Conservation (phyloP, 2,329 filamentous ascomycete genomes). For the Helotiales sp. region DNA sequence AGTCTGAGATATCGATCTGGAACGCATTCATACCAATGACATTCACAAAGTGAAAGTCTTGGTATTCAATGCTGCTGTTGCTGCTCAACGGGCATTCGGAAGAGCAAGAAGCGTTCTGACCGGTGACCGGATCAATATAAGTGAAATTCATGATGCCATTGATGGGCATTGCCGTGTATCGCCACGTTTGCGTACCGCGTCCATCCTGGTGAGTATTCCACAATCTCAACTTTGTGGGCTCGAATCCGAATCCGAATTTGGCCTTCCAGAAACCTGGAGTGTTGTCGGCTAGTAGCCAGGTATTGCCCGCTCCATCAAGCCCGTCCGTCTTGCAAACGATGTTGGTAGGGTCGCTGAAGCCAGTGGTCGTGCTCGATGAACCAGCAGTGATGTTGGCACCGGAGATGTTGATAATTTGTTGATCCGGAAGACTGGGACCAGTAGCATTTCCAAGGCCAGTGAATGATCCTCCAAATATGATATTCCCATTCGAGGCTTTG, state of each 20-base stretch:
- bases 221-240: conserved; percentile 82
- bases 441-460: conserved; percentile 83
- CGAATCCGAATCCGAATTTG: conserved; percentile 78
- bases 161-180: conserved; percentile 81
- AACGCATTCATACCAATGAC: conserved; percentile 84
- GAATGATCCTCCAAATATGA: conserved; percentile 90
- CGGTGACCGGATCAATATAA: conserved; percentile 74
- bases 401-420: conserved; percentile 80
- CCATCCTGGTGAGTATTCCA: conserved; percentile 85
- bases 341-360: conserved; percentile 74
- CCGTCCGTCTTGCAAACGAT: conserved; percentile 77
- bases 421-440: conserved; percentile 63
- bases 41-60: conserved; percentile 93
- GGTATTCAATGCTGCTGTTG: conserved; percentile 64
- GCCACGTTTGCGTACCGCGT: conserved; percentile 84
- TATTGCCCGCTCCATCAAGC: conserved; percentile 68
- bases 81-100: conserved; percentile 81
- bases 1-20: conserved; percentile 80
- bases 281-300: conserved; percentile 79
- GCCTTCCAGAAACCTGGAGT: conserved; percentile 82
- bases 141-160: conserved; percentile 96
- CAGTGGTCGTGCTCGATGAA: conserved; percentile 59
- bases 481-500: conserved; percentile 76
- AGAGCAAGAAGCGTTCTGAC: conserved; percentile 71
- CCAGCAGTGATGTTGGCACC: conserved; percentile 72